A percentile compares a stretch with the other conserved stretches of the same genome.
phyloP scores from a whole-genome alignment of 1,284 basidiomycete genomes.

The Phlebopus sp. region DNA sequence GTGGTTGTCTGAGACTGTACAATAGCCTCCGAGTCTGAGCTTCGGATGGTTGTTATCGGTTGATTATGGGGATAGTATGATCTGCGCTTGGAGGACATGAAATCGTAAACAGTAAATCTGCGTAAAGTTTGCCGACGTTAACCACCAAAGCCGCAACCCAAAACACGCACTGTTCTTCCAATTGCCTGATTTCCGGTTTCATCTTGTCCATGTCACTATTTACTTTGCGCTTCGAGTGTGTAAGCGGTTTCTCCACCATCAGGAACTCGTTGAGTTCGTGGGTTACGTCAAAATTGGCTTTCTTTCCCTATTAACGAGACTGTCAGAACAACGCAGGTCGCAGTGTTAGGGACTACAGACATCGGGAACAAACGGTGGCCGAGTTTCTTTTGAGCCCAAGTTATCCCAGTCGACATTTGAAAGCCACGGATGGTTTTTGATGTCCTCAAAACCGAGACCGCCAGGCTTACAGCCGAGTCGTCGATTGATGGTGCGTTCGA shows the following conservation, averaged over 20 bases:
- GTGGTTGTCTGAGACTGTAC: constrained; percentile 43
- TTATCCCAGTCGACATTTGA: constrained; percentile 75
- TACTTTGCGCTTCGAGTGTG: constrained; percentile 86
- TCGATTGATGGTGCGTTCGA: constrained; percentile 79
- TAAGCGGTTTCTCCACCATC: constrained; percentile 95
- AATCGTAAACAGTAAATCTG: constrained; percentile 81
- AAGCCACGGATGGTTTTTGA: constrained; percentile 89
- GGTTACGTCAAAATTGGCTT: constrained; percentile 95
- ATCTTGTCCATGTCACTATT: constrained; percentile 83
- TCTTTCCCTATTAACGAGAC: constrained; percentile 63
- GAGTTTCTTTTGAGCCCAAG: constrained; percentile 71
- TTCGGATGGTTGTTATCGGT: constrained; percentile 47
- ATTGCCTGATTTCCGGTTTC: constrained; percentile 85
- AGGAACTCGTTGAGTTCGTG: constrained; percentile 96
- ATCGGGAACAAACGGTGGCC: constrained; percentile 90
- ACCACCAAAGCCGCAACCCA: not conserved
- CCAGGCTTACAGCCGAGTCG: constrained; percentile 80
- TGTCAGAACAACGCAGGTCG: constrained; percentile 10
- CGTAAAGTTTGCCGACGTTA: constrained; percentile 4
- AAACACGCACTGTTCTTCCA: constrained; percentile 83
- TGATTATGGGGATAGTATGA: constrained; percentile 82
- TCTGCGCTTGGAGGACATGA: constrained; percentile 56
- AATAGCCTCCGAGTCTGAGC: constrained; percentile 43
- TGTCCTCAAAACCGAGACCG: constrained; percentile 67
- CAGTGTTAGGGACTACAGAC: constrained; percentile 45